These are phyloP conservation scores for Boletellus ananiceps DNA, from an alignment of 768 basidiomycete species.

Conservation along the genomic window DNA sequence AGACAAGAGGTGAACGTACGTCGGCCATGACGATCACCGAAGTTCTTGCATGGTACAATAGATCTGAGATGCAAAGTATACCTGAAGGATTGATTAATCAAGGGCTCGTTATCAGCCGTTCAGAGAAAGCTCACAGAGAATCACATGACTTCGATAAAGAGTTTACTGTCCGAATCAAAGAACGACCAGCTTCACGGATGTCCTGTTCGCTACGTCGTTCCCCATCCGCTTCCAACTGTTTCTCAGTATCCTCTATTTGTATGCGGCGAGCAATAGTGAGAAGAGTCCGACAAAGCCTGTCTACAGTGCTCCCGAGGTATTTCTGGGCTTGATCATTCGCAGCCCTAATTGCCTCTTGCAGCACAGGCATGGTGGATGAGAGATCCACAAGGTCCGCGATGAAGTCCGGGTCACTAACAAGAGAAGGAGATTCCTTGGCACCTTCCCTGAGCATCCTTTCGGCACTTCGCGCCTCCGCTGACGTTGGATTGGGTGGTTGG, in stretches of 20 bases:
- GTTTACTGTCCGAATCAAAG: constrained; percentile 19
- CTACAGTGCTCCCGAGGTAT: constrained; percentile 15
- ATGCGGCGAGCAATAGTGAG: constrained; percentile 5
- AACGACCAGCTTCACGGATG: constrained; percentile 9
- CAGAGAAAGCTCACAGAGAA: constrained; percentile 13
- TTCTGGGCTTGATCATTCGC: constrained; percentile 17
- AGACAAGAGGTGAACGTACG: neutral
- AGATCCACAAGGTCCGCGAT: constrained; percentile 19
- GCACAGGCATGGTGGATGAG: constrained; percentile 7
- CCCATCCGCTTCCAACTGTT: constrained; percentile 12
- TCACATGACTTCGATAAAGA: constrained; percentile 13
- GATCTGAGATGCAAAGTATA: constrained; percentile 15
- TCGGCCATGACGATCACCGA: neutral
- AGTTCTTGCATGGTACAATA: neutral
- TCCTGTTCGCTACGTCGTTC: constrained; percentile 14
- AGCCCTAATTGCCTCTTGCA: constrained; percentile 14
- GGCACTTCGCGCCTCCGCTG: constrained; percentile 7
- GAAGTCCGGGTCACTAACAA: constrained; percentile 20
- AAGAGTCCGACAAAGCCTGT: constrained; percentile 17
- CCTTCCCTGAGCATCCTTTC: constrained; percentile 24
- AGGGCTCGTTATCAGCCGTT: neutral
- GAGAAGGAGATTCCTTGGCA: constrained; percentile 12
- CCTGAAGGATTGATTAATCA: constrained; percentile 7
- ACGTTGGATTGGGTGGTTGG: constrained; percentile 6
- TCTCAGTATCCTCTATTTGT: constrained; percentile 15